These are phyloP conservation scores for Toxicodendron radicans DNA, from an alignment of 345 rosid species.

Conservation along the genomic window DNA sequence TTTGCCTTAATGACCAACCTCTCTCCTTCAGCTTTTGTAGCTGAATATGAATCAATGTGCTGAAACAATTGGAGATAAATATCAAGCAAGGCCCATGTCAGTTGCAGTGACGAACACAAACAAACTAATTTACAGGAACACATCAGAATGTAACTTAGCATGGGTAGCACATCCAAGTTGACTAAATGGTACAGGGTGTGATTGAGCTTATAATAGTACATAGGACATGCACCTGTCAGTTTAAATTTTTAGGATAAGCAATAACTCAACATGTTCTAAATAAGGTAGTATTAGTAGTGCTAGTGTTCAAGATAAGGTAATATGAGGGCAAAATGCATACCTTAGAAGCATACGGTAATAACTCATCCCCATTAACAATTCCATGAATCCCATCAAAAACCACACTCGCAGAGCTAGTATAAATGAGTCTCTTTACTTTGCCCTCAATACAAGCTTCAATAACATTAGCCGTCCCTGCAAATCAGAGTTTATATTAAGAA, in stretches of 20 bases:
- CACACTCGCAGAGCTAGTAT: conserved; percentile 95
- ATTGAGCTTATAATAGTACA: neutral
- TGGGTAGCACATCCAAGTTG: neutral
- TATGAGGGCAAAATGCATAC: conserved; percentile 28
- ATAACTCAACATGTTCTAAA: too few relatives aligned
- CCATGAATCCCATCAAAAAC: conserved; percentile 80
- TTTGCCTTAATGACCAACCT: conserved; percentile 66
- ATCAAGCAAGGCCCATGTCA: neutral
- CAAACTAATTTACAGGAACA: neutral
- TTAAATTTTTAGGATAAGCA: too few relatives aligned
- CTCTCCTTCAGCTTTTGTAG: conserved; percentile 92
- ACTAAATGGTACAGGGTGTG: neutral
- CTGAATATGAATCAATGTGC: conserved; percentile 88
- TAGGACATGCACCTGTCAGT: neutral
- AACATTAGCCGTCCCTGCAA: conserved; percentile 72
- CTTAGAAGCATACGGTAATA: conserved; percentile 66
- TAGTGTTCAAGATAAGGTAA: too few relatives aligned
- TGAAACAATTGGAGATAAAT: conserved; percentile 32
- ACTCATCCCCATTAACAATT: conserved; percentile 64
- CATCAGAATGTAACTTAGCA: neutral
- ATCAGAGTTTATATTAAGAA: conserved; percentile 4
- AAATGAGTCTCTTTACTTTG: conserved; percentile 82
- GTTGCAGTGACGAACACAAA: neutral
- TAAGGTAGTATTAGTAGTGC: neutral
- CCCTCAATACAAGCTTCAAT: conserved; percentile 77